Conservation (phyloP, 306 rosid species). For the Crataegus laevigata region DNA sequence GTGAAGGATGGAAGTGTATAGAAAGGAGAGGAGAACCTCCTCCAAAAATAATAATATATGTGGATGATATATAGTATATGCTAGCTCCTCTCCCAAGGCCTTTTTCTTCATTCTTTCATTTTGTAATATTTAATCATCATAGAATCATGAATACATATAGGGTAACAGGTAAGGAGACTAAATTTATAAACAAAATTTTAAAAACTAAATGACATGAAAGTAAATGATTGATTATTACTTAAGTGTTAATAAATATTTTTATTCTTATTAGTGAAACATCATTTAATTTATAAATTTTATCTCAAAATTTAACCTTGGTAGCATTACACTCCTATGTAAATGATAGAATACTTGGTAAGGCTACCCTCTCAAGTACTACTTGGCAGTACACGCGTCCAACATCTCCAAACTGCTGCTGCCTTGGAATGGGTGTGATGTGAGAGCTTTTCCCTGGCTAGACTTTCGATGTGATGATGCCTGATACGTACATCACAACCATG, state of each 20-base stretch:
- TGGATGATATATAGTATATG: conserved; percentile 33
- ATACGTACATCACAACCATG: conserved; percentile 12
- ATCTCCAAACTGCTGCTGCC: conserved; percentile 24
- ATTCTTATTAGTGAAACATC: no score
- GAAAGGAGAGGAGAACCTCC: no score
- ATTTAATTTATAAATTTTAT: no score
- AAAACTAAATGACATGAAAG: no score
- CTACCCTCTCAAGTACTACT: conserved; percentile 24
- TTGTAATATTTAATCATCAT: conserved; percentile 31
- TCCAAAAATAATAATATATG: no score
- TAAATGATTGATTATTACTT: no score
- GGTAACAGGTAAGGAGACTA: no score
- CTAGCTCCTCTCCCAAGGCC: conserved; percentile 12
- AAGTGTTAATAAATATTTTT: fast-evolving
- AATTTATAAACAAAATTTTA: no score
- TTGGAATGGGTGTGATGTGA: background rate
- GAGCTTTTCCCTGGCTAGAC: background rate
- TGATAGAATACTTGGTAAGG: conserved; percentile 22
- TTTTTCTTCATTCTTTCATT: background rate
- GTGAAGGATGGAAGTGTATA: no score
- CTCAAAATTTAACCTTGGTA: no score
- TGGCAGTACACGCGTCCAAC: conserved; percentile 40
- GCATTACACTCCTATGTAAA: background rate
- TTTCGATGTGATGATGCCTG: conserved; percentile 5
- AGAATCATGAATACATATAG: conserved; percentile 43